These are phyloP conservation scores for Penicillium capsulatum DNA, from an alignment of 2,329 filamentous ascomycete species.

Conservation along the genomic window DNA sequence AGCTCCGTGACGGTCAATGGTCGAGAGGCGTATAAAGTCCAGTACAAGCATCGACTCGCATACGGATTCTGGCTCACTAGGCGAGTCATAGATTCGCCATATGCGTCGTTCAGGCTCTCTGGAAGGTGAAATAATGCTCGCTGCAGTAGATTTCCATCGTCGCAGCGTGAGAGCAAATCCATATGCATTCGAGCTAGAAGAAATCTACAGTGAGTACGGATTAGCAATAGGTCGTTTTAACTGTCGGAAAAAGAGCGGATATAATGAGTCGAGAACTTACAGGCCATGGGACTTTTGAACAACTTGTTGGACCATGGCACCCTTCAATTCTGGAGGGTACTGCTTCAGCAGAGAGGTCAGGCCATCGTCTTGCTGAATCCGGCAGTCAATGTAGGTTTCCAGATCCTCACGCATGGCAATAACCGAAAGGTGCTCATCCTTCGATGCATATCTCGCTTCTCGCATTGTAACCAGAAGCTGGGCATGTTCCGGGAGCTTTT, in stretches of 20 bases:
- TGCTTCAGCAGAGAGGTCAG: too few relatives aligned
- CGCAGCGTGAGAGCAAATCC: conserved; percentile 25
- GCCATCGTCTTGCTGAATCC: too few relatives aligned
- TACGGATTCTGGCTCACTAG: conserved; percentile 21
- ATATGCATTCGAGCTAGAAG: conserved; percentile 28
- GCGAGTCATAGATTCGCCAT: conserved; percentile 30
- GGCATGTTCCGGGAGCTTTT: conserved; percentile 31
- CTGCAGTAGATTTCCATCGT: conserved; percentile 19
- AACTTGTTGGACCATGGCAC: conserved; percentile 17
- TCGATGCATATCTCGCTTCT: conserved; percentile 13
- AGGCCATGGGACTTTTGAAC: conserved; percentile 25
- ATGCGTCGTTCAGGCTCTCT: conserved; percentile 27
- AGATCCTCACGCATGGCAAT: too few relatives aligned
- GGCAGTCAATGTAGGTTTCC: too few relatives aligned
- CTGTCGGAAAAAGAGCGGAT: too few relatives aligned
- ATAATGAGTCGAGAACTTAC: conserved; percentile 19
- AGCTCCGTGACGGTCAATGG: conserved; percentile 27
- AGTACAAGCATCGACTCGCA: conserved; percentile 26
- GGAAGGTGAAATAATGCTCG: conserved; percentile 24
- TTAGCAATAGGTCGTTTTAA: too few relatives aligned
- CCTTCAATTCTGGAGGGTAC: conserved; percentile 13
- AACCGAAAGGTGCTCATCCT: too few relatives aligned
- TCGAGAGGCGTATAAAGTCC: conserved; percentile 25
- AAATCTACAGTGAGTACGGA: too few relatives aligned
- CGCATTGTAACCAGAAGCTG: conserved; percentile 31